Evolutionary conservation across 306 rosid genomes (phyloP), one percentile per base, ranked within the genome.

Genomic region (Sphenostylis stenocarpa): DNA sequence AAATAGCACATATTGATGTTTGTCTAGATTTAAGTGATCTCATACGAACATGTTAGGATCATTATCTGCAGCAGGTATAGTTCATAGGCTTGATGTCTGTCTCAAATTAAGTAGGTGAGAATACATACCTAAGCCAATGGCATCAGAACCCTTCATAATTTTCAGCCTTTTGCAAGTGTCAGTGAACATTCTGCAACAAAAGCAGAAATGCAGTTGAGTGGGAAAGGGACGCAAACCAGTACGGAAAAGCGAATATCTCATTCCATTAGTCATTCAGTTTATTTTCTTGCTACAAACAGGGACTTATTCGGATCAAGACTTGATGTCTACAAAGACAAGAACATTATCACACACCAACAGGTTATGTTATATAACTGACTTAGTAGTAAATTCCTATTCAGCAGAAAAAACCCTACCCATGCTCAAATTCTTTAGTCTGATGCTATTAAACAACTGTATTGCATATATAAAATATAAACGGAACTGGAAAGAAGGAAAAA

Each of bases 91-190:
- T 15, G 53, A 34, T 14, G 16, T 6, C 36, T 0, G 6, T 28
- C 36, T 36, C 38, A 3, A 10, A 16, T 33, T 24, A 63, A 64
- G 43, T 64, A 69, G 1, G 11, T 3, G 39, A 51, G 19, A 82
- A 53, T 43, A 79, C 86, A 71, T 85, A 95, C 98, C 98, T 87
- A 95, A 83, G 75, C 98, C 98, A 77, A 95, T 95, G 80, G 98
- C 98, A 82, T 95, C 97, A 16, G 97, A 90, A 52, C 98, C 97
- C 88, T 92, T 95, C 97, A 95, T 89, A 73, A 95, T 95, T 85
- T 95, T 92, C 84, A 95, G 88, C 82, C 91, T 92, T 87, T 84
- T 92, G 90, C 98, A 95, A 3, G 98, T 85, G 5, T 90, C 97
- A 57, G 60, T 90, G 80, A 95, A 95, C 98, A 95, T 95, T 85